Base-by-base conservation (phyloP, 2,329 filamentous ascomycete species). In the Beauveria pseudobassiana region DNA sequence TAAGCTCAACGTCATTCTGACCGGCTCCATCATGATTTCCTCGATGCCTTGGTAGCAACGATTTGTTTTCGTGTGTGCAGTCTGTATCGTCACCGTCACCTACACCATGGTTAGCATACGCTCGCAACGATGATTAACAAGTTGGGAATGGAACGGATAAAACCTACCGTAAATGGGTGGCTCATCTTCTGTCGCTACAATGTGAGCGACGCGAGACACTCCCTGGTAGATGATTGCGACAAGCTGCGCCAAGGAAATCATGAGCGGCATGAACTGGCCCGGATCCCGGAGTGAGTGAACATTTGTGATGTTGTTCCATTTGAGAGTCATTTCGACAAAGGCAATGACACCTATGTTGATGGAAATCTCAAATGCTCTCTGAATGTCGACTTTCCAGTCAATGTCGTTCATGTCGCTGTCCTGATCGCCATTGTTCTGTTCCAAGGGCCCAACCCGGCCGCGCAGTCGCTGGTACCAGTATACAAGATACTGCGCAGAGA, bases 191-290 rank as follows among this genome's bases (percentile, higher is more conserved):
- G 50, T 34, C 5, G 58, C 63, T 18, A 22, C 7, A 3, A 46
- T 10, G 6, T 52, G 59, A 5, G 64, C 49, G n/a, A 55, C 5
- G 2, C 50, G 22, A 54, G 65, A 66, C 4, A 51, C 51, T 30
- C 61, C 62, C 5, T 62, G 61, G 38, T 68, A 69, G 16, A 67
- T 63, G 28, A 69, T 65, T 28, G 62, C 65, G 2, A 68, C 5
- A 1, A 68, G 61, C 53, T 69, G 68, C 10, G 64, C 68, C 10
- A 69, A 38, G 1, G 67, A 61, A 55, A 69, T 65, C 58, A 69
- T 62, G 38, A 69, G 65, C n/a, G 68, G 67, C 65, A 69, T 69
- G n/a, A 69, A 68, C 50, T 69, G 68, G 20, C 68, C 68, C 1
- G 67, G 66, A 5, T 55, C 52, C 30, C 60, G 40, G 12, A 69